Conservation (phyloP, 2,329 filamentous ascomycete species). For the Phialophora tarda region DNA sequence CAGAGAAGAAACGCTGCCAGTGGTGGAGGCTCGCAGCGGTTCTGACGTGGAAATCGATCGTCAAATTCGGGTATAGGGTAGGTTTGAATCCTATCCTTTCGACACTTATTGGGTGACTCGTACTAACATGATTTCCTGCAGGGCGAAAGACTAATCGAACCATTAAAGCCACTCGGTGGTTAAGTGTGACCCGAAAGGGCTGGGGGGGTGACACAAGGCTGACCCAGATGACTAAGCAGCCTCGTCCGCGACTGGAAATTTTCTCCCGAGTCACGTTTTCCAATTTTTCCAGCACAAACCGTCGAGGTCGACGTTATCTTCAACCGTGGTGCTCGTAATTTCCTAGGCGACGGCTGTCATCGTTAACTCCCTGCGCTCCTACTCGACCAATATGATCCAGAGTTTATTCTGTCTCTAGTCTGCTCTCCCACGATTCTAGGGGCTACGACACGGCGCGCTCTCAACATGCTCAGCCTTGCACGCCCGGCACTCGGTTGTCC, state of each 20-base stretch:
- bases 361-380: neutral
- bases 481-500: neutral
- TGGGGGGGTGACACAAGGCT: neutral
- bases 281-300: neutral
- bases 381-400: neutral
- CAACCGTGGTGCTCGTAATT: neutral
- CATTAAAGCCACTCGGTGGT: no score
- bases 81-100: no score
- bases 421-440: neutral
- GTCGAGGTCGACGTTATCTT: neutral
- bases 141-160: no score
- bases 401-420: neutral
- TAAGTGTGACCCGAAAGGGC: no score
- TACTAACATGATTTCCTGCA: no score
- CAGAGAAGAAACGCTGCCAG: no score
- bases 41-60: no score
- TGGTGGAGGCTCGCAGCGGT: no score
- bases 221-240: neutral
- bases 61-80: no score
- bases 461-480: conserved; percentile 28
- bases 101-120: no score
- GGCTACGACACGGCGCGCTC: neutral
- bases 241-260: neutral
- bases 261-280: neutral
- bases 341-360: neutral